Base-by-base conservation (phyloP, 75 land plant species). In the Larix kaempferi region DNA sequence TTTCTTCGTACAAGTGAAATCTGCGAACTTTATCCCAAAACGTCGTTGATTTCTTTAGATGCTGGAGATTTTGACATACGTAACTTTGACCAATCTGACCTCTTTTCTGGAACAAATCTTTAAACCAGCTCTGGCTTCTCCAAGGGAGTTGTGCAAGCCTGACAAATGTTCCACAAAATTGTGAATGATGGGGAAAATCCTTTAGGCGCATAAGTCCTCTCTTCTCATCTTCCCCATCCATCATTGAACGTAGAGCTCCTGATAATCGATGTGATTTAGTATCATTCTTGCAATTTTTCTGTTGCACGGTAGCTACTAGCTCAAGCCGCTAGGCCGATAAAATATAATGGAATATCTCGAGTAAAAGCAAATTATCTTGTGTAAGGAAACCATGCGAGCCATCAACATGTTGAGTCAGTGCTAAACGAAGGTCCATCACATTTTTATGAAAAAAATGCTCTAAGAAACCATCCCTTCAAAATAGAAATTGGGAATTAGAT, bases 381-480 rank as follows among this genome's bases (percentile, higher is more conserved):
- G 83, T 84, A 19, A 94, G 82, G 82, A 86, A 84, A 22, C 86
- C 77, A 41, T 74, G 58, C 57, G 88, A 62, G 41, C 88, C 95
- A 54, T 83, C 80, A 41, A 91, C 71, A 86, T 97, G 88, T 78
- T 92, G 95, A 6, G 94, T 78, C 57, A 97, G 78, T 22, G 94
- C 95, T 75, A 97, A 59, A n/a, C 95, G 81, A 25, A 97, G 58
- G 59, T 97, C 99, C 94, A 87, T 91, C 21, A 95, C 94, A 91
- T 92, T 91, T 84, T 97, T 98, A 19, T 79, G 74, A 78, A 97
- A 97, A 65, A 97, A 71, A 49, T 91, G 77, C 78, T 95, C 91
- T n/a, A 97, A 79, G 74, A 97, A 86, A 60, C 78, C 84, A 54
- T 95, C 98, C 81, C 90, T 83, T 73, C 93, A 58, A 56, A 73